phyloP scores from a whole-genome alignment of 257 asterid species.

The Orobanche coerulescens region DNA sequence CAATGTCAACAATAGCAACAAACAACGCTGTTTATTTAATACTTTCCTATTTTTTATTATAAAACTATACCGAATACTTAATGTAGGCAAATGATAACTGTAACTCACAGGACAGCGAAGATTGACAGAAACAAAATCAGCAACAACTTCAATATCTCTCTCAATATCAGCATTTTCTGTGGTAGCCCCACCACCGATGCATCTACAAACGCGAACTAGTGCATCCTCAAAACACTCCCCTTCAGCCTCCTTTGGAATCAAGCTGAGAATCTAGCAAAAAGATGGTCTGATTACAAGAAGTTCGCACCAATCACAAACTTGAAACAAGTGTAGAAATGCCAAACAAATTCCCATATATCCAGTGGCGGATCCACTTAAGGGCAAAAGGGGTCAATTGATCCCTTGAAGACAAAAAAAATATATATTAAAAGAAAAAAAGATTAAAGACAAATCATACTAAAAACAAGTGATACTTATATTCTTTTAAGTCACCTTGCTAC shows the following conservation, averaged over 20 bases:
- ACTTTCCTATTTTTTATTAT: background rate
- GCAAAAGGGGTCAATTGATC: too few relatives aligned
- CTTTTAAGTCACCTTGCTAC: too few relatives aligned
- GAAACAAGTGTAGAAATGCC: constrained; percentile 17
- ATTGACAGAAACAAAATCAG: constrained; percentile 88
- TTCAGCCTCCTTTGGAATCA: constrained; percentile 77
- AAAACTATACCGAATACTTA: background rate
- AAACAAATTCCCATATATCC: background rate
- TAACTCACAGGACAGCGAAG: constrained; percentile 98
- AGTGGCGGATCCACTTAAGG: too few relatives aligned
- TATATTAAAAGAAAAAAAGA: too few relatives aligned
- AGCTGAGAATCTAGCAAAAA: constrained; percentile 52
- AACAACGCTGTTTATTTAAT: background rate
- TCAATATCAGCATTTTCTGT: constrained; percentile 94
- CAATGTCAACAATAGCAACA: background rate
- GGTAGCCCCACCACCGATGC: constrained; percentile 81
- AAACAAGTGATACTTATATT: too few relatives aligned
- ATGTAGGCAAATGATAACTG: constrained; percentile 21
- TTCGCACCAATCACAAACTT: constrained; percentile 4
- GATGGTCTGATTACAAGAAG: constrained; percentile 3
- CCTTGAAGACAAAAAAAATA: too few relatives aligned
- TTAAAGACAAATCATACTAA: too few relatives aligned
- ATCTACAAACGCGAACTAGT: constrained; percentile 64
- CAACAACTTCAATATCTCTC: constrained; percentile 96
- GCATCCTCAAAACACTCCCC: constrained; percentile 96